A percentile compares a stretch with the other conserved stretches of the same genome.
Conservation (phyloP, 2,329 filamentous ascomycete species). For the Alternaria sp. region DNA sequence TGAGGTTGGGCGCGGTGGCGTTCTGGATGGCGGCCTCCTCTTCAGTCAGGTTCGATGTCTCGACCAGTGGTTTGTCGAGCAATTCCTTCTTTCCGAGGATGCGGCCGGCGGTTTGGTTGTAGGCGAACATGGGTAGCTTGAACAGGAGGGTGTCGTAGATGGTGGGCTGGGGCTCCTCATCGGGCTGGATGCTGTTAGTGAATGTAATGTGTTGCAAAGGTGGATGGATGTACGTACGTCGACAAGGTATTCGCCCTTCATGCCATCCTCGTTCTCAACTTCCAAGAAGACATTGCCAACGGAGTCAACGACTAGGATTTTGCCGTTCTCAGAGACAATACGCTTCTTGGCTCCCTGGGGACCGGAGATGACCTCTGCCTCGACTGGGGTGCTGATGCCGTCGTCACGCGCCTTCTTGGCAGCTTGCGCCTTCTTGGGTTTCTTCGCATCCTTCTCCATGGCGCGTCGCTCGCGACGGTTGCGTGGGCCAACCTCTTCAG, state of each 20-base stretch:
- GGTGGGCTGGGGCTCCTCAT: slow-evolving; percentile 79
- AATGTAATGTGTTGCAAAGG: neutral
- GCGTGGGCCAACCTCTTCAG: slow-evolving; percentile 63
- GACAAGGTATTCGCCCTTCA: slow-evolving; percentile 81
- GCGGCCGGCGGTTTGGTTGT: slow-evolving; percentile 58
- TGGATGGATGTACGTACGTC: slow-evolving; percentile 65
- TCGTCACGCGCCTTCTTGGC: slow-evolving; percentile 63
- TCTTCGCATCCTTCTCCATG: slow-evolving; percentile 84
- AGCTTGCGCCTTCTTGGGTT: slow-evolving; percentile 59
- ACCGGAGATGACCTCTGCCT: slow-evolving; percentile 59
- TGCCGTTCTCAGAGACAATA: slow-evolving; percentile 93
- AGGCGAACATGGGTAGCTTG: slow-evolving; percentile 77
- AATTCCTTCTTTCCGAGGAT: slow-evolving; percentile 49
- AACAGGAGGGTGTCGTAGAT: slow-evolving; percentile 83
- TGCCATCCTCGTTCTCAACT: slow-evolving; percentile 85
- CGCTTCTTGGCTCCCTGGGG: slow-evolving; percentile 82
- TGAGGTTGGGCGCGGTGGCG: slow-evolving; percentile 53
- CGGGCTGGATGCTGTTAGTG: slow-evolving; percentile 60
- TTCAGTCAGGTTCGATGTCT: slow-evolving; percentile 45
- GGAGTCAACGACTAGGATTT: slow-evolving; percentile 90
- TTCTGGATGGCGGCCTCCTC: slow-evolving; percentile 51
- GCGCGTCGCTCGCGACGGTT: slow-evolving; percentile 88
- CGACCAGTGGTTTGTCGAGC: slow-evolving; percentile 45
- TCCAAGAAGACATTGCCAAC: slow-evolving; percentile 94
- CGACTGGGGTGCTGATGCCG: slow-evolving; percentile 62